Conservation (phyloP, 805 yeast species). For the Saitoella complicata region DNA sequence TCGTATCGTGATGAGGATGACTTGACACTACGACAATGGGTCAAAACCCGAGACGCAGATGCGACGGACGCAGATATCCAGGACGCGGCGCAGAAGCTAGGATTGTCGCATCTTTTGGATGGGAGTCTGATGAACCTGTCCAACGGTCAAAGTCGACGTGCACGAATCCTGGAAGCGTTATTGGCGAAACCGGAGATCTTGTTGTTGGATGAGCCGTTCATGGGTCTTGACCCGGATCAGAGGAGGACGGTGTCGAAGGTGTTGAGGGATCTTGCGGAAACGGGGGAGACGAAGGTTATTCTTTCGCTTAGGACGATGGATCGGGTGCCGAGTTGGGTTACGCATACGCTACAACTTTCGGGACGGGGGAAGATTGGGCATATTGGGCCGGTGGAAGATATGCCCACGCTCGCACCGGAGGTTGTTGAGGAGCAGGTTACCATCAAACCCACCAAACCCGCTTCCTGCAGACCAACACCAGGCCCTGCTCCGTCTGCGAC, state of each 20-base stretch:
- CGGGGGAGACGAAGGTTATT: neutral
- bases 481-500: neutral
- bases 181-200: conserved; percentile 48
- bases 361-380: neutral
- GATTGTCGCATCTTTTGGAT: neutral
- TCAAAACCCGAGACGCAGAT: neutral
- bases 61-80: neutral
- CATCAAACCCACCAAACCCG: neutral
- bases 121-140: conserved; percentile 42
- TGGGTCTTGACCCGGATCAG: neutral
- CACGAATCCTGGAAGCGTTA: conserved; percentile 65
- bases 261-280: neutral
- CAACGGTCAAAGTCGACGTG: conserved; percentile 88
- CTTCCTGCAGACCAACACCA: neutral
- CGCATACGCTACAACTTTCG: neutral
- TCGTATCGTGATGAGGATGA: neutral
- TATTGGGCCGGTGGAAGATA: neutral
- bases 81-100: neutral
- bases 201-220: conserved; percentile 76
- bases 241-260: neutral
- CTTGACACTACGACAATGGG: neutral
- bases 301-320: neutral
- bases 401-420: neutral
- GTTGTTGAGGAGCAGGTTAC: neutral
- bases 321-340: neutral